Evolutionary conservation across 441 rosid genomes (phyloP).

Genomic region (Kokia cookei): DNA sequence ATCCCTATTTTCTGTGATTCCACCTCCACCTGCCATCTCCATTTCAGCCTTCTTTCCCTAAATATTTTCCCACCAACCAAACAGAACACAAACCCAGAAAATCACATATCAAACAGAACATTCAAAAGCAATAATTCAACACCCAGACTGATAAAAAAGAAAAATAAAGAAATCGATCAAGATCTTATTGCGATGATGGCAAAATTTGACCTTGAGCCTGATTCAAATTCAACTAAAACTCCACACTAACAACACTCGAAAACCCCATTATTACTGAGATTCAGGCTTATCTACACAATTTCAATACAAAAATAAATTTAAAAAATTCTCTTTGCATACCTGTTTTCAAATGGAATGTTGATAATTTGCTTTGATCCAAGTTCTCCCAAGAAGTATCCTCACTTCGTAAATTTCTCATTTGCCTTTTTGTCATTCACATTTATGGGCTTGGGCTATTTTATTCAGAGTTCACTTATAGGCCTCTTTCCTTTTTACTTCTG

Average conservation of each 20-base stretch:
- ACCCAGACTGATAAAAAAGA: not conserved
- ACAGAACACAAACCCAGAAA: not conserved
- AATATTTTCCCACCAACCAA: not conserved
- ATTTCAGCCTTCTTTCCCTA: not conserved
- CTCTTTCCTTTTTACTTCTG: too few species aligned
- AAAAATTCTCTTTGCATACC: not conserved
- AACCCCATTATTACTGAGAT: not conserved
- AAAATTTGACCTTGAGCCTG: not conserved
- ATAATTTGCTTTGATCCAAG: not conserved
- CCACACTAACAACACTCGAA: not conserved
- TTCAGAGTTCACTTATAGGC: not conserved
- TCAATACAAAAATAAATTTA: not conserved
- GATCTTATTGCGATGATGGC: not conserved
- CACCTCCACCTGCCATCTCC: not conserved
- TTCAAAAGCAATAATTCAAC: not conserved
- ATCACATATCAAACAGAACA: not conserved
- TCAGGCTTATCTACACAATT: not conserved
- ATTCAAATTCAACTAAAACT: not conserved
- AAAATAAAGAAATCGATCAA: not conserved
- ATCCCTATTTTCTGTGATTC: not conserved
- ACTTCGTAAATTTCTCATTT: not conserved
- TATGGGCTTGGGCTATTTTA: not conserved
- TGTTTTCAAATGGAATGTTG: not conserved
- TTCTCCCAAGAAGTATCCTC: not conserved
- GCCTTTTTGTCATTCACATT: not conserved